phyloP scores from a whole-genome alignment of 2,329 filamentous ascomycete genomes.

The Parafenestella ontariensis region DNA sequence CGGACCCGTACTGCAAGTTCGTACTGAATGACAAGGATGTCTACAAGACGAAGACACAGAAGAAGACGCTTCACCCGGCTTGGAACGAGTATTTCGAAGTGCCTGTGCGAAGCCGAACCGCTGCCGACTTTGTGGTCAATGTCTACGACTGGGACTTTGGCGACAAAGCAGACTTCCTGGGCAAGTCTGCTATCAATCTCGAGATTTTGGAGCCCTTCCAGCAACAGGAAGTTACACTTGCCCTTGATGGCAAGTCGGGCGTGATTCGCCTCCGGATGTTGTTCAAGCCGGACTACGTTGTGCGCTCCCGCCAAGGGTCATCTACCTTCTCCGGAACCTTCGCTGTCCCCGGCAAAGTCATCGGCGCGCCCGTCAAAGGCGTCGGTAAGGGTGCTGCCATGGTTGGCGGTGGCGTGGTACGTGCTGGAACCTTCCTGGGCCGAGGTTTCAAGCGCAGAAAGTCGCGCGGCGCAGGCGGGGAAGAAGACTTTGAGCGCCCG shows the following conservation, averaged over 20 bases:
- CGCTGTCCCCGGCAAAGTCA: conserved; percentile 83
- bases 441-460: conserved; percentile 81
- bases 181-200: conserved; percentile 76
- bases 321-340: conserved; percentile 94
- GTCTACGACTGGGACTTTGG: conserved; percentile 98
- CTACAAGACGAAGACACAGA: conserved; percentile 93
- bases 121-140: conserved; percentile 79
- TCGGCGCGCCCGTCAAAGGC: conserved; percentile 95
- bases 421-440: conserved; percentile 88
- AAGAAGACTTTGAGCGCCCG: conserved; percentile 52
- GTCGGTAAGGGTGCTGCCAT: conserved; percentile 76
- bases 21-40: conserved; percentile 86
- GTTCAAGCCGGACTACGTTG: conserved; percentile 93
- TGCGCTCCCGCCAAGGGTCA: conserved; percentile 83
- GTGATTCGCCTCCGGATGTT: conserved; percentile 81
- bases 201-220: conserved; percentile 84
- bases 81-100: conserved; percentile 98
- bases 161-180: conserved; percentile 91
- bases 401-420: conserved; percentile 81
- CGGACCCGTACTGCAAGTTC: conserved; percentile 96
- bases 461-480: conserved; percentile 55
- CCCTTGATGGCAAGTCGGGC: conserved; percentile 89
- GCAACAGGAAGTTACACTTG: conserved; percentile 74
- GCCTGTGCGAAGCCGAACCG: conserved; percentile 81
- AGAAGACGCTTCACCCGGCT: conserved; percentile 92